These are phyloP conservation scores for Tillandsia leiboldiana DNA, from an alignment of 176 grass and related monocot genomes.

Conservation along the genomic window DNA sequence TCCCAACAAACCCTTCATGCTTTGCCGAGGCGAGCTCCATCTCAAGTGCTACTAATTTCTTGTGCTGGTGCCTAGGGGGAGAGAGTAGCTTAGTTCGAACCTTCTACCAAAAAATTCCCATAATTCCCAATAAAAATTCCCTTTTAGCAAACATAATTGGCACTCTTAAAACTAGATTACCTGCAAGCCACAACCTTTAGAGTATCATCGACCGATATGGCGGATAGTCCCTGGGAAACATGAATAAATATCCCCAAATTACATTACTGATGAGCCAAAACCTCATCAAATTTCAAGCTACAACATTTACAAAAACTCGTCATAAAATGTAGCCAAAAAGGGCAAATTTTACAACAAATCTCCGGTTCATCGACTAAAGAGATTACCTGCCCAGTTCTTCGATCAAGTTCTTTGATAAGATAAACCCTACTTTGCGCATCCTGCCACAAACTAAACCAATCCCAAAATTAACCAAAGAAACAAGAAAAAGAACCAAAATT, in stretches of 20 bases:
- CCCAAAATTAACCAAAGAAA: background rate
- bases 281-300: background rate
- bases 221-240: constrained; percentile 51
- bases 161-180: constrained; percentile 27
- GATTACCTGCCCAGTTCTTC: constrained; percentile 69
- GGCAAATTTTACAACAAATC: background rate
- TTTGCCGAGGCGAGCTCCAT: constrained; percentile 81
- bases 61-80: constrained; percentile 79
- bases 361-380: background rate
- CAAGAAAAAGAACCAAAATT: background rate
- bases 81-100: constrained; percentile 1
- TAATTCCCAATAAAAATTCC: background rate
- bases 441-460: constrained; percentile 71
- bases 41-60: constrained; percentile 68
- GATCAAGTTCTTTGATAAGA: constrained; percentile 84
- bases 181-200: constrained; percentile 93
- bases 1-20: constrained; percentile 68
- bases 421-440: constrained; percentile 78
- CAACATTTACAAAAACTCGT: background rate
- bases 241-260: background rate
- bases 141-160: constrained; percentile 1
- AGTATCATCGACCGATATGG: constrained; percentile 87
- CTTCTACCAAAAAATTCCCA: background rate
- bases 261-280: background rate
- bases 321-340: background rate